Conservation (phyloP, 176 grass and related monocot species). For the Musa troglodytarum region DNA sequence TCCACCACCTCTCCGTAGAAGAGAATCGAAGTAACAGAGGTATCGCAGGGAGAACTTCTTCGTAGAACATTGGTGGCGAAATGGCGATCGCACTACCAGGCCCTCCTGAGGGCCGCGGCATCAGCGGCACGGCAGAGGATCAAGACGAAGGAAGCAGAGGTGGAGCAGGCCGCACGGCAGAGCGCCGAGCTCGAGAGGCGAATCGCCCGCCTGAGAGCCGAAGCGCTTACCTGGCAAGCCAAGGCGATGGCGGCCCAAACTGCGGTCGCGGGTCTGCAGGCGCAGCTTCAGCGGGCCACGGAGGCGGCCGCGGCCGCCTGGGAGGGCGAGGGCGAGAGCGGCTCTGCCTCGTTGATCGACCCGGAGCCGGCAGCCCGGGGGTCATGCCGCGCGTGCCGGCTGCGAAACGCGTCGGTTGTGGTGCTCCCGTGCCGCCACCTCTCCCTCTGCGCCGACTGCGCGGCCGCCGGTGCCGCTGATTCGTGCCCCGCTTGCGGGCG, state of each 20-base stretch:
- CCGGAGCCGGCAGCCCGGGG: slow-evolving; percentile 8
- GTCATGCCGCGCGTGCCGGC: slow-evolving; percentile 46
- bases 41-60: slow-evolving; percentile 43
- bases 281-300: slow-evolving; percentile 48
- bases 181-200: slow-evolving; percentile 51
- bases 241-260: slow-evolving; percentile 63
- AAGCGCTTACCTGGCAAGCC: slow-evolving; percentile 53
- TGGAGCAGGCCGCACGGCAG: slow-evolving; percentile 28
- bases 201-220: slow-evolving; percentile 35
- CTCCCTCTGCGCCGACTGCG: slow-evolving; percentile 61
- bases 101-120: slow-evolving; percentile 31
- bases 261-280: slow-evolving; percentile 49
- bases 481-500: slow-evolving; percentile 52
- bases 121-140: slow-evolving; percentile 31
- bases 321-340: slow-evolving; percentile 16
- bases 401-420: slow-evolving; percentile 26
- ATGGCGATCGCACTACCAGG: slow-evolving; percentile 34
- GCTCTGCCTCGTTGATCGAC: slow-evolving; percentile 21
- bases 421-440: slow-evolving; percentile 79
- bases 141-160: slow-evolving; percentile 55
- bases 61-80: slow-evolving; percentile 32
- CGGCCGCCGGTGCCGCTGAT: neutral
- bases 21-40: no score
- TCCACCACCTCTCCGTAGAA: no score
- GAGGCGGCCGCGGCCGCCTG: slow-evolving; percentile 20